Conservation (phyloP, 2,329 filamentous ascomycete genomes). For the Aureobasidium melanogenum region DNA sequence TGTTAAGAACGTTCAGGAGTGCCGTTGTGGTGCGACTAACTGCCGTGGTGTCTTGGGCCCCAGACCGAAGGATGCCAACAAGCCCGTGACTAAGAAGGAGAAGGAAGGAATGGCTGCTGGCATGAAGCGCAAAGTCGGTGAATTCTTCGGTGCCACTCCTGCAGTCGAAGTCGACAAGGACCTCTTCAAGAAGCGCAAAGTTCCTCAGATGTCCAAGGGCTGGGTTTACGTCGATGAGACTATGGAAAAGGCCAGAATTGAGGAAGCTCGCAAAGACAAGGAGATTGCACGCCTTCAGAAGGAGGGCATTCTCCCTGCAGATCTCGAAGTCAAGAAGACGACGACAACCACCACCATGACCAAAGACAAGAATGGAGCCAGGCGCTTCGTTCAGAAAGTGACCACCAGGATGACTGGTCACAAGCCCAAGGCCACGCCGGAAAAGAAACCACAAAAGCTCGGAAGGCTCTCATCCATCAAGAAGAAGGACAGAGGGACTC, state of each 20-base stretch:
- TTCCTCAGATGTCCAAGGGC: constrained; percentile 13
- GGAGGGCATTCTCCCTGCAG: not conserved
- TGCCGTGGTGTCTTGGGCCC: constrained; percentile 54
- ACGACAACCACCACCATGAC: not conserved
- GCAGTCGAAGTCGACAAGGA: constrained; percentile 8
- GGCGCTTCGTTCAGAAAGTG: constrained; percentile 5
- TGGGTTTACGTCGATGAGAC: constrained; percentile 15
- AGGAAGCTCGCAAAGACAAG: constrained; percentile 13
- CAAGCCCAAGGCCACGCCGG: not conserved
- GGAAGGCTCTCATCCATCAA: not conserved
- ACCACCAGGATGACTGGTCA: constrained; percentile 7
- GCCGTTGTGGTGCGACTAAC: constrained; percentile 49
- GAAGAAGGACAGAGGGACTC: not conserved
- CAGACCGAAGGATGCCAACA: constrained; percentile 40
- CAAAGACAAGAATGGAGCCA: constrained; percentile 8
- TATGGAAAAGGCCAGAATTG: constrained; percentile 11
- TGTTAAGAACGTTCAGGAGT: constrained; percentile 53
- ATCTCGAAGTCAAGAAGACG: constrained; percentile 6
- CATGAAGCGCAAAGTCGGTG: constrained; percentile 12
- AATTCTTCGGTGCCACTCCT: not conserved
- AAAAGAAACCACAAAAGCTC: not conserved
- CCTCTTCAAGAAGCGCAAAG: constrained; percentile 16
- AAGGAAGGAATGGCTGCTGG: constrained; percentile 12
- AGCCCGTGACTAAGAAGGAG: constrained; percentile 17
- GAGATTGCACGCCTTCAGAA: constrained; percentile 5